Evolutionary conservation across 2,329 filamentous ascomycete genomes (phyloP).

Genomic region (Colletotrichum sp.): DNA sequence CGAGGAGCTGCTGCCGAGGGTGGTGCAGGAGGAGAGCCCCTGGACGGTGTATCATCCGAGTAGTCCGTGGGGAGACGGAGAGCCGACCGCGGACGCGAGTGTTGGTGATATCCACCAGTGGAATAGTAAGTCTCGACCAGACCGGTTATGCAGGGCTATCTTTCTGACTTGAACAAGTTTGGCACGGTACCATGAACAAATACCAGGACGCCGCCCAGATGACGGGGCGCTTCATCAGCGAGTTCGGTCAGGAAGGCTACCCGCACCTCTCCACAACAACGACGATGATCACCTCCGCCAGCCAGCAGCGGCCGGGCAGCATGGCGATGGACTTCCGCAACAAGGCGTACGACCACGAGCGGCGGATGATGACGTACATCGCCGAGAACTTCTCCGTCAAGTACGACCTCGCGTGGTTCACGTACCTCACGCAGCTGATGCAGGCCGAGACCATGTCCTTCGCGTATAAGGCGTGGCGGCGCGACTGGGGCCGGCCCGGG

Average conservation of each 20-base stretch:
- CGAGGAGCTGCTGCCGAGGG: constrained; percentile 74
- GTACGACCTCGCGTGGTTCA: constrained; percentile 72
- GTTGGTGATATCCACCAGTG: constrained; percentile 84
- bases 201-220: constrained; percentile 78
- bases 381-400: constrained; percentile 71
- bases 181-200: constrained; percentile 79
- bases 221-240: constrained; percentile 78
- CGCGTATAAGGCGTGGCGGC: constrained; percentile 62
- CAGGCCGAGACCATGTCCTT: constrained; percentile 58
- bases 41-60: constrained; percentile 74
- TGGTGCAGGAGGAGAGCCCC: constrained; percentile 65
- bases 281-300: constrained; percentile 60
- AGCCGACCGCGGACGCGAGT: constrained; percentile 68
- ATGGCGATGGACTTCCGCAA: constrained; percentile 82
- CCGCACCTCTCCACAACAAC: constrained; percentile 76
- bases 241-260: constrained; percentile 85
- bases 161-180: constrained; percentile 48
- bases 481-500: constrained; percentile 64
- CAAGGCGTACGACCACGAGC: constrained; percentile 79
- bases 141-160: neutral
- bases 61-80: constrained; percentile 75
- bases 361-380: constrained; percentile 75
- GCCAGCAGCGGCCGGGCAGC: constrained; percentile 69
- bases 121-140: constrained; percentile 49
- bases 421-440: constrained; percentile 68